Percentiles rank a stretch among this genome's conserved stretches.
These are phyloP conservation scores for Anthostomella pinea DNA, from an alignment of 2,329 filamentous ascomycete genomes.

Conservation along the genomic window DNA sequence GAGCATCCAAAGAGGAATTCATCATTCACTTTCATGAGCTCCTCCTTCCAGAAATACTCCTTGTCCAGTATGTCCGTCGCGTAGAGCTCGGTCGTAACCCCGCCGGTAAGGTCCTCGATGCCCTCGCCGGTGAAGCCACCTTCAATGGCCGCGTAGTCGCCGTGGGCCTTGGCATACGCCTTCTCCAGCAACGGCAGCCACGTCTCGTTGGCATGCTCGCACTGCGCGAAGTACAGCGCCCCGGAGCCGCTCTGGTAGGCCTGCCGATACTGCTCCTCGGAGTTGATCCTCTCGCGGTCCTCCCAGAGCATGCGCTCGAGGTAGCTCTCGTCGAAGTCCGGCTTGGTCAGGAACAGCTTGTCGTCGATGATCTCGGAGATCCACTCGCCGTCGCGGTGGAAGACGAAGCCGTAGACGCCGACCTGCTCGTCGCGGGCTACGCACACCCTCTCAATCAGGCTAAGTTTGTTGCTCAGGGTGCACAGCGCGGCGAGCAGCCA, in stretches of 20 bases:
- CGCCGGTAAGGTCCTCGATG: constrained; percentile 60
- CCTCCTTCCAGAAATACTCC: constrained; percentile 74
- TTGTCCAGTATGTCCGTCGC: constrained; percentile 70
- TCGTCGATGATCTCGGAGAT: constrained; percentile 57
- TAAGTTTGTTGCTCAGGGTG: constrained; percentile 70
- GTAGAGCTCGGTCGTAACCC: constrained; percentile 64
- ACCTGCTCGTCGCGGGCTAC: constrained; percentile 69
- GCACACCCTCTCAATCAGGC: constrained; percentile 70
- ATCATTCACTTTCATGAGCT: constrained; percentile 74
- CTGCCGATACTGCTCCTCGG: constrained; percentile 58
- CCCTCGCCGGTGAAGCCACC: constrained; percentile 62
- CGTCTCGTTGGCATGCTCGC: constrained; percentile 65
- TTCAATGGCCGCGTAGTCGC: constrained; percentile 69
- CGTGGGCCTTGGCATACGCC: constrained; percentile 72
- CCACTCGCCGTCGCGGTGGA: constrained; percentile 77
- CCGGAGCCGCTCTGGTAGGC: constrained; percentile 65
- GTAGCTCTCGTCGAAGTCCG: constrained; percentile 59
- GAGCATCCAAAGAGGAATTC: constrained; percentile 69
- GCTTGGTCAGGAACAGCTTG: constrained; percentile 54
- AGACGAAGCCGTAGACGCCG: constrained; percentile 83
- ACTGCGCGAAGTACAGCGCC: constrained; percentile 69
- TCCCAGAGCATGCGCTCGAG: constrained; percentile 46
- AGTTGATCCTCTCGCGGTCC: constrained; percentile 47
- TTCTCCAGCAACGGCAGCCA: constrained; percentile 73
- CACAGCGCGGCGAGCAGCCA: constrained; percentile 82